phyloP scores from a whole-genome alignment of 164 flowering plant species.

The Umbellularia californica region DNA sequence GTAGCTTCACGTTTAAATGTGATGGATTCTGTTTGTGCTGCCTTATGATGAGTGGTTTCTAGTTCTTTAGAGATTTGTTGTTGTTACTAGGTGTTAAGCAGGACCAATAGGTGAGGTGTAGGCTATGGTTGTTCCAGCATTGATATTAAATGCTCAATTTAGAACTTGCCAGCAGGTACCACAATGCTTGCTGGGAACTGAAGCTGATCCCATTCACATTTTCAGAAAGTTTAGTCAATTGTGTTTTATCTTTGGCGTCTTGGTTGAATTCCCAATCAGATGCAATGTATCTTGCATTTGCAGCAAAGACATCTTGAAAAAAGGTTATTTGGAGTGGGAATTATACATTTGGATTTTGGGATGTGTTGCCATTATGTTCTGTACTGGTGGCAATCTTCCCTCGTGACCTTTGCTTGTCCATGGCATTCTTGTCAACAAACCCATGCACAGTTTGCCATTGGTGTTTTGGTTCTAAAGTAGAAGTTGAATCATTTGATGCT shows the following conservation, averaged over 20 bases:
- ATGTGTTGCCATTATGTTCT: not conserved
- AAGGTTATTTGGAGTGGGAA: not conserved
- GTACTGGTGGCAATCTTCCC: not conserved
- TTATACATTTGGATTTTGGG: not conserved
- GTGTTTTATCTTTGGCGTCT: not conserved
- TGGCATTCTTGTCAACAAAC: not conserved
- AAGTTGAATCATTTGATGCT: not conserved
- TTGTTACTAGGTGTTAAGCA: not conserved
- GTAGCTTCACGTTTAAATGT: no score
- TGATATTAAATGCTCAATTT: not conserved
- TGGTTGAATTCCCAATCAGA: not conserved
- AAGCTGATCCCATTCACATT: not conserved
- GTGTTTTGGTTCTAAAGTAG: constrained; percentile 4
- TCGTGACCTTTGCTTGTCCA: not conserved
- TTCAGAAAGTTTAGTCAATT: not conserved
- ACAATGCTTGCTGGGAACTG: not conserved
- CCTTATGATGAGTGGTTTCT: not conserved
- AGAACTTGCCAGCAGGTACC: not conserved
- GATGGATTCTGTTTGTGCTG: not conserved
- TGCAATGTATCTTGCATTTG: not conserved
- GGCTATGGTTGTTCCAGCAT: not conserved
- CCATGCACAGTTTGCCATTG: not conserved
- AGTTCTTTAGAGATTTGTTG: not conserved
- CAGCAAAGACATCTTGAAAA: not conserved
- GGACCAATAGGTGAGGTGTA: not conserved